Percentiles rank a stretch among this genome's conserved stretches.
These are phyloP conservation scores for Mycena vulgaris DNA, from an alignment of 768 basidiomycete genomes.

Conservation along the genomic window DNA sequence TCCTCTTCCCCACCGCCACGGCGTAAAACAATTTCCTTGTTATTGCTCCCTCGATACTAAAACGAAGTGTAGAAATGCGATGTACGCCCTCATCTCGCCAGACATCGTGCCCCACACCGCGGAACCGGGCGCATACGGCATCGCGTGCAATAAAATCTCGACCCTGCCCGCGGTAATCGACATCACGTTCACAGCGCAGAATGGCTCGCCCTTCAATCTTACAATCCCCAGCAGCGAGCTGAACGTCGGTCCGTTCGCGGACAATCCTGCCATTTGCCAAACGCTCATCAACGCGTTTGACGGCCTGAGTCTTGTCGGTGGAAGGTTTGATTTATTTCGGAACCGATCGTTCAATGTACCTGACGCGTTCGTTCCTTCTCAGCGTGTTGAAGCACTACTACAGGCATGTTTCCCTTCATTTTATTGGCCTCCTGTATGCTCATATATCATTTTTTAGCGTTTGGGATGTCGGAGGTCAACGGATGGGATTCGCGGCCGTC, in stretches of 20 bases:
- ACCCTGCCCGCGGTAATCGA: constrained; percentile 67
- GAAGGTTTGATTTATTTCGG: too few relatives aligned
- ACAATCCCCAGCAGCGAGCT: constrained; percentile 72
- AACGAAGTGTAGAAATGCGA: constrained; percentile 56
- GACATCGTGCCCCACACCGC: constrained; percentile 65
- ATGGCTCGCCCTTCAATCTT: constrained; percentile 65
- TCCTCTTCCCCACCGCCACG: constrained; percentile 64
- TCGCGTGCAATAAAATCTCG: constrained; percentile 62
- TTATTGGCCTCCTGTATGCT: not conserved
- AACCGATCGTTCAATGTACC: too few relatives aligned
- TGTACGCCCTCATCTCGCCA: constrained; percentile 72
- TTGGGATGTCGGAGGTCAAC: constrained; percentile 66
- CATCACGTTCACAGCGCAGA: constrained; percentile 68
- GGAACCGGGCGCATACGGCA: constrained; percentile 71
- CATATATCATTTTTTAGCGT: constrained; percentile 51
- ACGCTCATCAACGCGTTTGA: constrained; percentile 74
- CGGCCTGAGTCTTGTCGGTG: constrained; percentile 66
- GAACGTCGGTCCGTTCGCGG: constrained; percentile 70
- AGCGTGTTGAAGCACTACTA: constrained; percentile 73
- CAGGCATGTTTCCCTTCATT: constrained; percentile 31
- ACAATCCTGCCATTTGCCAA: constrained; percentile 65
- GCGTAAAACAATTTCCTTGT: constrained; percentile 56
- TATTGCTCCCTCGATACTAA: constrained; percentile 16
- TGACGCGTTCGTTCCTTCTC: not conserved
- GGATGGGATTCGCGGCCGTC: constrained; percentile 67